Base-by-base conservation (phyloP, 129 eudicot genomes). In the Flaveria linearis region DNA sequence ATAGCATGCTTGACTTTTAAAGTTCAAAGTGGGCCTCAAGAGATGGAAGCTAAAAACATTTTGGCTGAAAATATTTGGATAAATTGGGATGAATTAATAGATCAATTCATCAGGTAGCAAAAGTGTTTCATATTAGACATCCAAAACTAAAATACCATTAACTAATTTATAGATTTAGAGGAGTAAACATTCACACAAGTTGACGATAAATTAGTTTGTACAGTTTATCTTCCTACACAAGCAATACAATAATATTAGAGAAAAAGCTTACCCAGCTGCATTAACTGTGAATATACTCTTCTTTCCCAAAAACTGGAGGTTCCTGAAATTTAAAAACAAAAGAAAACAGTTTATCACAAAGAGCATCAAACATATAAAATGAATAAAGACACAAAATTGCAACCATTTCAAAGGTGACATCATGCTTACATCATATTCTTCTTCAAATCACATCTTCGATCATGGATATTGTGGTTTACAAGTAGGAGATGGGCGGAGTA, bases 241-340 rank as follows among this genome's bases (percentile, higher is more conserved):
- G 33, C 30, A 25, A 76, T 17, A 77, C 23, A 23, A 61, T 30
- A 33, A 28, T 57, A 68, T 4, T n/a, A 3, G 18, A 58, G 66
- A n/a, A 66, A 62, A 51, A 49, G 20, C 85, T 86, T 80, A 91
- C 98, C 98, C 98, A 70, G 93, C 86, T 76, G 84, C 80, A 69
- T 80, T 83, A 57, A 85, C 49, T 28, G 96, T 91, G 80, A 94
- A 91, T 74, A 85, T 53, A 14, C 97, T 91, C 87, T 81, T 87
- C 86, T 94, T 94, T 16, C 98, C n/a, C 98, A 75, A 94, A 87
- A 69, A 94, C 89, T 1, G 98, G 98, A 23, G 98, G 96, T 71
- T 88, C 98, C 98, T 94, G 75, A 57, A 71, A 18, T 56, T 2
- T 52, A n/a, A 20, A 9, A 26, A 73, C 56, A 47, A 53, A 60